Evolutionary conservation across 352 stramenopile species (phyloP), one percentile per base, ranked within the genome.

Genomic region (Plasmopara viticola): DNA sequence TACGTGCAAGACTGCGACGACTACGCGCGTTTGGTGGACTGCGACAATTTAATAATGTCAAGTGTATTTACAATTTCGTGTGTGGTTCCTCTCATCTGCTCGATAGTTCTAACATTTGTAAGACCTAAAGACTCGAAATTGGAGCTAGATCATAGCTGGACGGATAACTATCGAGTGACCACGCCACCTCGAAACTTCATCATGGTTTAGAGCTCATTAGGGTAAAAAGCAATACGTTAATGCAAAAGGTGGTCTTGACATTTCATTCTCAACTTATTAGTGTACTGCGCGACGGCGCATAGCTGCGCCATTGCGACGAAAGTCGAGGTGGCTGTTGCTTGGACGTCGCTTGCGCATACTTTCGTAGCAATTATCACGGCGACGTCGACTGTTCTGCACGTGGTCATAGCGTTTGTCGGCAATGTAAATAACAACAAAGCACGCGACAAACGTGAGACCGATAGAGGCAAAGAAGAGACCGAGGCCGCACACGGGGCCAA

Each of bases 401-500:
- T 48, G 49, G 41, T 66, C 53, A 43, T 67, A 64, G 35, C 58
- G 58, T 44, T 61, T 62, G 37, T 78, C 68, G 20, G 70, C 51
- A 6, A 78, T 34, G 50, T 70, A 78, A 9, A 78, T 50, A 5
- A 78, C 66, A 2, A 68, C 41, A 39, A 66, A 53, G 45, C 68
- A 78, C 10, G 67, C 53, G 15, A 45, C 33, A 40, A 78, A 70
- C 0, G 65, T 78, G 46, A 78, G 37, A 15, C 43, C 51, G 28
- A 73, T 48, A 0, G 67, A 69, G 10, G 66, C 53, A 53, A 78
- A 75, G 53, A 74, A 74, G 50, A 78, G 59, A 6, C 57, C 56
- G 10, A 78, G 52, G 4, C 68, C 62, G 34, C 65, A 78, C 8
- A 78, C 33, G 0, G 62, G 50, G 17, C 59, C 66, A 35, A 78